These are phyloP conservation scores for Exophiala mesophila DNA, from an alignment of 2,329 filamentous ascomycete species.

Conservation along the genomic window DNA sequence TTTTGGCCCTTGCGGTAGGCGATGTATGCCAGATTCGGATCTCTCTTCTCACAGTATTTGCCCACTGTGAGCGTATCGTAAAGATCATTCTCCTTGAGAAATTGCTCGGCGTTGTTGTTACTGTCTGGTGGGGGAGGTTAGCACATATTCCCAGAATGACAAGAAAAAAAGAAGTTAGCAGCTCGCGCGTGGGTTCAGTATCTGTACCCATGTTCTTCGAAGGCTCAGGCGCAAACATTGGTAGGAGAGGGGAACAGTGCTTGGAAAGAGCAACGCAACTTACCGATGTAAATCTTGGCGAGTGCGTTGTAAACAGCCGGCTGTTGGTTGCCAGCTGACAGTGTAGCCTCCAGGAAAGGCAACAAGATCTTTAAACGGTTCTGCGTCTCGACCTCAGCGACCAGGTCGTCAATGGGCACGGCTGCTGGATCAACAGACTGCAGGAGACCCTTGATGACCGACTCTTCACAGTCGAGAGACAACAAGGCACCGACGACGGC, in stretches of 20 bases:
- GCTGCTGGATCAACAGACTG: constrained; percentile 75
- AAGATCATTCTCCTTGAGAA: constrained; percentile 93
- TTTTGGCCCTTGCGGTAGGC: constrained; percentile 96
- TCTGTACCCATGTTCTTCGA: too few relatives aligned
- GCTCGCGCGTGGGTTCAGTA: too few relatives aligned
- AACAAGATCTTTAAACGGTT: constrained; percentile 93
- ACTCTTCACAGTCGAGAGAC: constrained; percentile 95
- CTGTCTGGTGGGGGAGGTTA: constrained; percentile 52
- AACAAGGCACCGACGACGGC: constrained; percentile 88
- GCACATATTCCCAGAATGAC: neutral
- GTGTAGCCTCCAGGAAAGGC: constrained; percentile 89
- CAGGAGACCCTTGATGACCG: constrained; percentile 88
- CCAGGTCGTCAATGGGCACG: constrained; percentile 91
- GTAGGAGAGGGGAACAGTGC: too few relatives aligned
- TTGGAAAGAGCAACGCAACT: neutral
- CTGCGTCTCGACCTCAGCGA: constrained; percentile 87
- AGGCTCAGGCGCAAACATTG: too few relatives aligned
- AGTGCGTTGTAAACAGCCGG: constrained; percentile 95
- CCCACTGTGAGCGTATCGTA: constrained; percentile 90
- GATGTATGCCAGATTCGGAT: constrained; percentile 92
- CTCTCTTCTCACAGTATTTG: constrained; percentile 98
- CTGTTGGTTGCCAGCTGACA: constrained; percentile 87
- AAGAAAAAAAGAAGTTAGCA: too few relatives aligned
- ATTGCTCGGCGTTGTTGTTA: constrained; percentile 97
- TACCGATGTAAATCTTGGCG: constrained; percentile 89